Percentiles rank a stretch among this genome's conserved stretches.
phyloP scores from a whole-genome alignment of 108 stramenopile genomes.

The Cyclotella distinguenda region DNA sequence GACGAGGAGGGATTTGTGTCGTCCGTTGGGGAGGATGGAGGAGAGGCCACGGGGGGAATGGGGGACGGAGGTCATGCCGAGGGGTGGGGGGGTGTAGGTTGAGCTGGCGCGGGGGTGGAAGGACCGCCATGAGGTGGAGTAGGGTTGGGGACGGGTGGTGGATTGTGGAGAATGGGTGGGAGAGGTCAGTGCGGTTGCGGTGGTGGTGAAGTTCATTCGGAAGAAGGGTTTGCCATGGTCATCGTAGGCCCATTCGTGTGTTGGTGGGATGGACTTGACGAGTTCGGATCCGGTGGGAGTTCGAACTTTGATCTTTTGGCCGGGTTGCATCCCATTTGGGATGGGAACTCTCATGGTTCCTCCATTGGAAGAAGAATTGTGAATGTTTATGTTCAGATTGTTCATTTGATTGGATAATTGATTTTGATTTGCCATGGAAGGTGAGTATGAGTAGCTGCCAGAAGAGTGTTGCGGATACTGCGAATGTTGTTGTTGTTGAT shows the following conservation, averaged over 20 bases:
- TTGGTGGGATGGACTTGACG: slow-evolving; percentile 22
- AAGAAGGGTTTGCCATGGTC: slow-evolving; percentile 22
- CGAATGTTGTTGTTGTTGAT: neutral
- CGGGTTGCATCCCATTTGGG: slow-evolving; percentile 30
- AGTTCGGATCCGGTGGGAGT: slow-evolving; percentile 34
- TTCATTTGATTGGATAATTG: slow-evolving; percentile 5
- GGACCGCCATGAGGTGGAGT: slow-evolving; percentile 23
- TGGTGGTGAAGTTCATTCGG: slow-evolving; percentile 12
- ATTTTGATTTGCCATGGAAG: neutral
- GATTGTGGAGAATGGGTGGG: neutral
- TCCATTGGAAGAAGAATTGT: neutral
- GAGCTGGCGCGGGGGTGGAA: slow-evolving; percentile 26
- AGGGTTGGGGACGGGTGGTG: slow-evolving; percentile 9
- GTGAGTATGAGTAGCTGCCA: too few relatives aligned
- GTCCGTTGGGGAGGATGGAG: slow-evolving; percentile 34
- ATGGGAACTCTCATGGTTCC: slow-evolving; percentile 39
- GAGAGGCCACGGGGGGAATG: slow-evolving; percentile 5
- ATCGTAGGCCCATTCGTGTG: slow-evolving; percentile 29
- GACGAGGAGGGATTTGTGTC: slow-evolving; percentile 46
- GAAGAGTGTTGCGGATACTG: too few relatives aligned
- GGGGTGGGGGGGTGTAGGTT: slow-evolving; percentile 29
- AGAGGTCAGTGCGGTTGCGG: neutral
- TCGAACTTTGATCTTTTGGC: slow-evolving; percentile 38
- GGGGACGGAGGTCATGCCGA: slow-evolving; percentile 30
- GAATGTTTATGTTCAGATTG: slow-evolving; percentile 6